These are phyloP conservation scores for Penicillium sumatraense DNA, from an alignment of 2,329 filamentous ascomycete species.

Conservation along the genomic window DNA sequence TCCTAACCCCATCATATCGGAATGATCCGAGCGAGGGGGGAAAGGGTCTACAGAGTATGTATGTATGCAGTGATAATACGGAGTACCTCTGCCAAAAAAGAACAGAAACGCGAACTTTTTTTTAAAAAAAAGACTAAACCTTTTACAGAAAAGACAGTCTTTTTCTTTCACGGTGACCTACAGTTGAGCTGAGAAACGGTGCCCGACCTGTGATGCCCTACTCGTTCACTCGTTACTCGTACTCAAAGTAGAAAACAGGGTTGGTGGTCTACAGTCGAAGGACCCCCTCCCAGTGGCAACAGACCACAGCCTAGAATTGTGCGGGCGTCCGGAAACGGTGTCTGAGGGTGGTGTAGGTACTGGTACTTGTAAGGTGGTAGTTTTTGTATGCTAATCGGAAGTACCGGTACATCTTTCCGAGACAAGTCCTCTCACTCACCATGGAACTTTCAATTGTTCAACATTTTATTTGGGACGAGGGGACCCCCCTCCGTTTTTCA, in stretches of 20 bases:
- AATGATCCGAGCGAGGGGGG: not conserved
- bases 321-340: slow-evolving; percentile 15
- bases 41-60: slow-evolving; percentile 8
- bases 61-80: no score
- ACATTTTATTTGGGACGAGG: no score
- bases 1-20: not conserved
- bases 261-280: no score
- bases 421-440: not conserved
- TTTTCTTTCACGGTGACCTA: not conserved
- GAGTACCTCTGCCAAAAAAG: not conserved
- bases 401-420: slow-evolving; percentile 5
- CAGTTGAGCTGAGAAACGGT: not conserved
- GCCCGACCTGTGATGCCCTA: not conserved
- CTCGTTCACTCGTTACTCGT: not conserved
- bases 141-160: not conserved
- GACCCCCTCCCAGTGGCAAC: slow-evolving; percentile 20
- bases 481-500: no score
- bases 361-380: not conserved
- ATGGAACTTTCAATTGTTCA: no score
- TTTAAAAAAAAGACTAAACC: no score
- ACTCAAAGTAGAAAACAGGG: no score
- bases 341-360: not conserved
- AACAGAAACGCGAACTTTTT: no score
- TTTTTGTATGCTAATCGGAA: not conserved
- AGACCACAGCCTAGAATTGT: slow-evolving; percentile 3